Evolutionary conservation across 164 flowering plant species (phyloP).

Genomic region (Stephania cephalantha): DNA sequence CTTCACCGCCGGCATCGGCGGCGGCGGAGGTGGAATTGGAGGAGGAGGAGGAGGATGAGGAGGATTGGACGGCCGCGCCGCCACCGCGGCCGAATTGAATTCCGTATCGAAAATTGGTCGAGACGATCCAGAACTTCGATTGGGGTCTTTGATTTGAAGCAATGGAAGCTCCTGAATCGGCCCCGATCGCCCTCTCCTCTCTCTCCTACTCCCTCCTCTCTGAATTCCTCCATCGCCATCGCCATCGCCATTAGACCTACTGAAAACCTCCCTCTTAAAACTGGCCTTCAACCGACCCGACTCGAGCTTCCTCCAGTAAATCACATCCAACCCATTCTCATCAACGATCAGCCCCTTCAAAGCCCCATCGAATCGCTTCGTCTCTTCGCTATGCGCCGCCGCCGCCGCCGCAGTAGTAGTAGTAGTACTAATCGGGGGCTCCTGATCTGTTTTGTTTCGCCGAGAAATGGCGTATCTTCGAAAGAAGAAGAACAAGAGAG

Average conservation of each 20-base stretch:
- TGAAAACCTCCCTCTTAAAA: slow-evolving; percentile 25
- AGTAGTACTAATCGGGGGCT: slow-evolving; percentile 11
- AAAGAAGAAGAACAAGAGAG: slow-evolving; percentile 45
- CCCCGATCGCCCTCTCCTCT: slow-evolving; percentile 8
- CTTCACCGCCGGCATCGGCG: slow-evolving; percentile 22
- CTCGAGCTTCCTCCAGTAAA: slow-evolving; percentile 76
- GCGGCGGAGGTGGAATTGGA: slow-evolving; percentile 24
- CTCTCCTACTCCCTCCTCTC: slow-evolving; percentile 9
- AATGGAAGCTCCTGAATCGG: slow-evolving; percentile 43
- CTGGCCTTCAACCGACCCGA: slow-evolving; percentile 17
- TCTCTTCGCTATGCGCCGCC: slow-evolving; percentile 17
- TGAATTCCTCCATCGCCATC: slow-evolving; percentile 14
- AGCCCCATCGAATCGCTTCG: slow-evolving; percentile 33
- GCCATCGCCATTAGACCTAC: slow-evolving; percentile 22
- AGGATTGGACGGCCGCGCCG: slow-evolving; percentile 7
- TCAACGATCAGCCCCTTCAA: slow-evolving; percentile 71
- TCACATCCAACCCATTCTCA: slow-evolving; percentile 82
- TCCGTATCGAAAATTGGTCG: neutral
- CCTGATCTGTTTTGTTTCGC: neutral
- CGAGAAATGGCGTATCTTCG: slow-evolving; percentile 14
- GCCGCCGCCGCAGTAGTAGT: neutral
- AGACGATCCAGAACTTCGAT: neutral
- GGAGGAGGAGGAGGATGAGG: slow-evolving; percentile 23
- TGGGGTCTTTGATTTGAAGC: slow-evolving; percentile 19
- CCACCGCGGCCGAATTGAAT: slow-evolving; percentile 18